Conservation (phyloP, 2,329 filamentous ascomycete species). For the Elsinoe perseae region DNA sequence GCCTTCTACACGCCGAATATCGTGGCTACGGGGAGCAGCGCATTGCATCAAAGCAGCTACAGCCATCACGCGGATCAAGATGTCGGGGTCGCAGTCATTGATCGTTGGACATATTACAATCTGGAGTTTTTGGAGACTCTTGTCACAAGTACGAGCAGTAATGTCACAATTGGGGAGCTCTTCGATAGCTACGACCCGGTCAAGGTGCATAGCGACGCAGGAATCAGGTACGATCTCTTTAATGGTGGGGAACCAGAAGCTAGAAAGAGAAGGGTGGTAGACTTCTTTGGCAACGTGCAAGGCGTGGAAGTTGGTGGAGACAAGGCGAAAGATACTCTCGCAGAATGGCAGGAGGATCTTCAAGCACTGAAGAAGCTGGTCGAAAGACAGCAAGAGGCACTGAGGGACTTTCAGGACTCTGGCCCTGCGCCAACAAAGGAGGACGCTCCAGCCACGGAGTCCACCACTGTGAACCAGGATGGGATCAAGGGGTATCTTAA, state of each 20-base stretch:
- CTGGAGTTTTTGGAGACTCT: slow-evolving; percentile 91
- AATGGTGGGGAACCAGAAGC: slow-evolving; percentile 70
- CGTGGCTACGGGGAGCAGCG: slow-evolving; percentile 91
- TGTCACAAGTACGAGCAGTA: slow-evolving; percentile 75
- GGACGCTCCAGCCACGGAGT: slow-evolving; percentile 16
- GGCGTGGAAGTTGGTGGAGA: slow-evolving; percentile 74
- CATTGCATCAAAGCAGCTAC: slow-evolving; percentile 93
- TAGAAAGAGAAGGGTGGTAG: slow-evolving; percentile 74
- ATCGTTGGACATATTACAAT: slow-evolving; percentile 97
- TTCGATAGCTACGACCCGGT: slow-evolving; percentile 94
- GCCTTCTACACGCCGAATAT: slow-evolving; percentile 98
- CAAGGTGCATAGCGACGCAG: slow-evolving; percentile 89
- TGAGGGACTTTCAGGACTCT: slow-evolving; percentile 19
- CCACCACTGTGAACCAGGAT: slow-evolving; percentile 13
- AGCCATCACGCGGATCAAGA: slow-evolving; percentile 97
- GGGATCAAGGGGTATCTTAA: slow-evolving; percentile 16
- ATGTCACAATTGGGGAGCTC: slow-evolving; percentile 83
- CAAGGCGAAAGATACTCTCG: slow-evolving; percentile 32
- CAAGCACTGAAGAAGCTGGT: slow-evolving; percentile 59
- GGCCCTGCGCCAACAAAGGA: neutral
- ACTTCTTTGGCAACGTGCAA: slow-evolving; percentile 98
- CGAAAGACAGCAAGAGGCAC: slow-evolving; percentile 43
- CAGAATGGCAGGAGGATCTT: slow-evolving; percentile 59
- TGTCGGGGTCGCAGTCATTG: slow-evolving; percentile 94
- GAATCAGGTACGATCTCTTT: slow-evolving; percentile 93